Evolutionary conservation across 345 rosid genomes (phyloP).

Genomic region (Gossypium rotundifolium): DNA sequence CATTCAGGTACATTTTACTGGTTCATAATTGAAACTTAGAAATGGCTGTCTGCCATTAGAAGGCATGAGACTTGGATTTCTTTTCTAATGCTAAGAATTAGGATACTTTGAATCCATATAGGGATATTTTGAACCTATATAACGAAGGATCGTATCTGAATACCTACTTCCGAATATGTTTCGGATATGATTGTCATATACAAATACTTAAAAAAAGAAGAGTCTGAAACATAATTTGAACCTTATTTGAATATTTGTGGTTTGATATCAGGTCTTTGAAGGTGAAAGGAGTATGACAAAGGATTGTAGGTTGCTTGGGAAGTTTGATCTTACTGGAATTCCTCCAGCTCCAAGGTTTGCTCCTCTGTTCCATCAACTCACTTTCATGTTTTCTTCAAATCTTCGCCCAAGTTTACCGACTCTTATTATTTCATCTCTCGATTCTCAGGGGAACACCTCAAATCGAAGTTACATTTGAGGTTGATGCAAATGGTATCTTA

Average conservation of each 20-base stretch:
- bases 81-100: background rate
- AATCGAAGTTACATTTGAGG: constrained; percentile 94
- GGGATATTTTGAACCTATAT: background rate
- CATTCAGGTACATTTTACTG: constrained; percentile 50
- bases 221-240: background rate
- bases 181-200: no score
- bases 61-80: background rate
- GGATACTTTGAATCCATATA: background rate
- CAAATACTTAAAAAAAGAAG: no score
- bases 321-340: constrained; percentile 72
- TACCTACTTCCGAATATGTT: no score
- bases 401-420: background rate
- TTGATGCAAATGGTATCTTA: constrained; percentile 89
- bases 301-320: constrained; percentile 82
- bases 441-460: constrained; percentile 85
- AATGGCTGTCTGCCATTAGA: background rate
- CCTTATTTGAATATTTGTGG: constrained; percentile 5
- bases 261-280: constrained; percentile 65
- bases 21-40: background rate
- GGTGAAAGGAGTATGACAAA: constrained; percentile 98
- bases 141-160: background rate
- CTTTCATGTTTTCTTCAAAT: background rate
- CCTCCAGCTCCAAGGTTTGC: constrained; percentile 88
- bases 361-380: background rate
- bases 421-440: background rate